Evolutionary conservation across 768 basidiomycete species (phyloP).

Genomic region (Suillus tomentosus): DNA sequence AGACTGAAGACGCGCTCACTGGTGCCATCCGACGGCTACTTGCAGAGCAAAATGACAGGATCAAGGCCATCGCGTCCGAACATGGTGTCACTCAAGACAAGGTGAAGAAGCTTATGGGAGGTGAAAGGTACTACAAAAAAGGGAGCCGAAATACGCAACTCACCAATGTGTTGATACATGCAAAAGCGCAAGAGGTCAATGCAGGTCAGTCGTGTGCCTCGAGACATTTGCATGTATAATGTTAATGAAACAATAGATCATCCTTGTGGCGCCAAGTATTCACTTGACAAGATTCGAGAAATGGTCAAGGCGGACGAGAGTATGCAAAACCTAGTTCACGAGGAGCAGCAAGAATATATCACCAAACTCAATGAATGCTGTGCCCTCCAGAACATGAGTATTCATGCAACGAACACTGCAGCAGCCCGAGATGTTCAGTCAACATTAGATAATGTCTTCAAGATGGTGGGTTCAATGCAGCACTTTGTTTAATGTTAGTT

Average conservation of each 20-base stretch:
- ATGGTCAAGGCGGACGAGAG: background rate
- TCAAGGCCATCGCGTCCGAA: background rate
- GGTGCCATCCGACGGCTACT: background rate
- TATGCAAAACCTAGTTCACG: background rate
- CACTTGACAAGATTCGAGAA: conserved; percentile 4
- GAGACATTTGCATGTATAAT: too few species aligned
- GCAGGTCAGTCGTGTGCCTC: background rate
- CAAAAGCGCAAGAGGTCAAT: conserved; percentile 5
- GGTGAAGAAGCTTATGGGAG: conserved; percentile 8
- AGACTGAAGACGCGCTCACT: background rate
- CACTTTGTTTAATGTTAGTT: background rate
- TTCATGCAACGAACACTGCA: conserved; percentile 10
- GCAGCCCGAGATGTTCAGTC: conserved; percentile 8
- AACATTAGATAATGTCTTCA: background rate
- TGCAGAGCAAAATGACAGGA: background rate
- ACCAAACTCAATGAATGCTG: background rate
- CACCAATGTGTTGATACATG: background rate
- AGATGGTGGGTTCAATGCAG: background rate
- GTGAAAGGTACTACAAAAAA: conserved; percentile 4
- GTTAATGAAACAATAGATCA: background rate
- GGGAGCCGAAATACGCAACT: background rate
- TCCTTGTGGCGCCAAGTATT: background rate
- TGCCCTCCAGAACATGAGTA: background rate
- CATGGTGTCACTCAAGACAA: conserved; percentile 1
- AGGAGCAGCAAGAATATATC: conserved; percentile 10